A percentile compares a stretch with the other conserved stretches of the same genome.
phyloP scores from a whole-genome alignment of 192 early-diverging fungal genomes.

The Umbelopsis sp. region DNA sequence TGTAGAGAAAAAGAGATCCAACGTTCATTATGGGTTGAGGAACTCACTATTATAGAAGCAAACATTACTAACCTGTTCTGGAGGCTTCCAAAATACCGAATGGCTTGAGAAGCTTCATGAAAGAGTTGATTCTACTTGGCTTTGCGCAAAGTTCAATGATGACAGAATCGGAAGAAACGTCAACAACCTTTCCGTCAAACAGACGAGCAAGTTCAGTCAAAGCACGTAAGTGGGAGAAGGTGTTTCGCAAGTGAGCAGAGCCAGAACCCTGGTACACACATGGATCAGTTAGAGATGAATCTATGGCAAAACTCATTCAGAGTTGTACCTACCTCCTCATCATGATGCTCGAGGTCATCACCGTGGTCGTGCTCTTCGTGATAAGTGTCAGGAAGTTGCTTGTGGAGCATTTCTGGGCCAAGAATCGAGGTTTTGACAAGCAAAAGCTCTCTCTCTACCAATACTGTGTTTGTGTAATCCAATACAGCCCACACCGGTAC shows the following conservation, averaged over 20 bases:
- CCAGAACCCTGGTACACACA: conserved; percentile 22
- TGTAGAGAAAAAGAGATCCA: conserved; percentile 27
- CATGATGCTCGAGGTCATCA: conserved; percentile 21
- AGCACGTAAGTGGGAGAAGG: conserved; percentile 69
- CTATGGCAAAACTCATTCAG: too few relatives aligned
- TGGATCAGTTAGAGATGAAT: background rate
- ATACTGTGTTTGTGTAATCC: conserved; percentile 88
- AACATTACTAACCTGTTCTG: conserved; percentile 66
- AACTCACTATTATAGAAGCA: background rate
- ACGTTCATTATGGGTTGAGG: background rate
- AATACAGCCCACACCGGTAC: conserved; percentile 96
- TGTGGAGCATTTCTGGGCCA: conserved; percentile 62
- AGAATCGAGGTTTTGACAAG: conserved; percentile 91
- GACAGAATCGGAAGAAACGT: conserved; percentile 80
- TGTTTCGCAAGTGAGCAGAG: conserved; percentile 52
- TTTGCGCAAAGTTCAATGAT: conserved; percentile 92
- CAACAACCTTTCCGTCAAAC: conserved; percentile 87
- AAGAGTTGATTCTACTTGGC: conserved; percentile 84
- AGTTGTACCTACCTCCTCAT: conserved; percentile 17
- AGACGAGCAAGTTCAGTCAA: conserved; percentile 81
- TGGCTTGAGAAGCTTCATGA: conserved; percentile 91
- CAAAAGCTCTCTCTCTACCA: conserved; percentile 92
- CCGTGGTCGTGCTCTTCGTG: conserved; percentile 34
- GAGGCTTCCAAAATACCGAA: conserved; percentile 95
- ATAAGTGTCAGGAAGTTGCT: conserved; percentile 46